Evolutionary conservation across 179 eudicot genomes (phyloP).

Genomic region (Camellia oleifera): DNA sequence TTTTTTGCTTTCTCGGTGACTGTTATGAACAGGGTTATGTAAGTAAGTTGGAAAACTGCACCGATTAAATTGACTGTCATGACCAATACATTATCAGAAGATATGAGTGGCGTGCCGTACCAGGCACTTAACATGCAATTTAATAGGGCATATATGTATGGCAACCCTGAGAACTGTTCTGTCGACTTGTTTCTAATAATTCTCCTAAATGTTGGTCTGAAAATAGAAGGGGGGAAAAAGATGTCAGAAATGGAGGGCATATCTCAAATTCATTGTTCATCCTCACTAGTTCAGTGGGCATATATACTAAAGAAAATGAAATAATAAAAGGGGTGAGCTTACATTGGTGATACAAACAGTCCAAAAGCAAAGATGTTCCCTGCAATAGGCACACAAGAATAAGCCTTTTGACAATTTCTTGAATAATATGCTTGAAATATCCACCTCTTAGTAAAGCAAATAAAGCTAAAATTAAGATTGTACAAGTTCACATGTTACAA

Average conservation of each 20-base stretch:
- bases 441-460: slow-evolving; percentile 4
- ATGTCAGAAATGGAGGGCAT: background rate
- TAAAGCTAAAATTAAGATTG: background rate
- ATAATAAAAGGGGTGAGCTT: slow-evolving; percentile 24
- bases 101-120: slow-evolving; percentile 73
- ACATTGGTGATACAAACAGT: slow-evolving; percentile 80
- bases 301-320: background rate
- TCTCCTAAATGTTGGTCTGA: slow-evolving; percentile 73
- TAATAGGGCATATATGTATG: slow-evolving; percentile 74
- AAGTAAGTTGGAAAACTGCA: slow-evolving; percentile 61
- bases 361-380: slow-evolving; percentile 83
- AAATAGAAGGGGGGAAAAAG: slow-evolving; percentile 2
- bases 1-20: slow-evolving; percentile 51
- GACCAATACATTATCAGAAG: slow-evolving; percentile 58
- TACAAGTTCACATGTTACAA: background rate
- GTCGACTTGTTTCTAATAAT: slow-evolving; percentile 70
- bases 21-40: slow-evolving; percentile 53
- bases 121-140: slow-evolving; percentile 75
- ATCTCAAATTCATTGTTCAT: background rate
- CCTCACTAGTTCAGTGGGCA: background rate
- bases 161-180: slow-evolving; percentile 70
- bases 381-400: slow-evolving; percentile 31
- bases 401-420: background rate
- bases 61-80: slow-evolving; percentile 80
- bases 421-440: background rate